Percentiles rank a stretch among this genome's conserved stretches.
Conservation (phyloP, 2,329 filamentous ascomycete species). For the Fusarium pseudonygamai region DNA sequence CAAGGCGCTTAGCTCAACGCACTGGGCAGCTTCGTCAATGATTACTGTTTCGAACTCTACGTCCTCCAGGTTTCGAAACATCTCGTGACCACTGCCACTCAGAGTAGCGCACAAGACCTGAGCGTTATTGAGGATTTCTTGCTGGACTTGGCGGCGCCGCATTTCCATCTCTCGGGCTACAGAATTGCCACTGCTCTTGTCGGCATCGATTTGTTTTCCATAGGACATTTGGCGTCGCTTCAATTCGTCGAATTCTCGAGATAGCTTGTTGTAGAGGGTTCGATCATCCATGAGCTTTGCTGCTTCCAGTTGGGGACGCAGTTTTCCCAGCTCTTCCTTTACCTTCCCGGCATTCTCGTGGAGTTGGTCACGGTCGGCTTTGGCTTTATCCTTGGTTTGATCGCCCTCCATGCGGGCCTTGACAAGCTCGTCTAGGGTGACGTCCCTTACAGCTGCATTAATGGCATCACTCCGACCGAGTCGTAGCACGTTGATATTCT, state of each 20-base stretch:
- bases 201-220: constrained; percentile 84
- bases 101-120: constrained; percentile 96
- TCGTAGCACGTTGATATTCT: constrained; percentile 87
- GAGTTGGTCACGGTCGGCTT: constrained; percentile 65
- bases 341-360: constrained; percentile 74
- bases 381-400: constrained; percentile 65
- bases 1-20: constrained; percentile 93
- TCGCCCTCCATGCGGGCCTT: constrained; percentile 74
- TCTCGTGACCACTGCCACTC: constrained; percentile 95
- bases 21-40: constrained; percentile 98
- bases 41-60: constrained; percentile 99
- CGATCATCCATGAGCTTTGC: constrained; percentile 66
- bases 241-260: constrained; percentile 80
- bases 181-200: constrained; percentile 86
- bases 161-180: constrained; percentile 87
- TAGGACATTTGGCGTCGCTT: constrained; percentile 79
- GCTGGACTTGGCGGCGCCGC: constrained; percentile 83
- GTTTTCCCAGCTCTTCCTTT: constrained; percentile 76
- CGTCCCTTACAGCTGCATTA: constrained; percentile 86
- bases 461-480: constrained; percentile 92
- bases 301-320: constrained; percentile 77
- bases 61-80: constrained; percentile 91
- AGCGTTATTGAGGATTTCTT: constrained; percentile 88
- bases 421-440: constrained; percentile 93
- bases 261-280: constrained; percentile 62